Evolutionary conservation across 805 yeast genomes (phyloP).

Genomic region (Wickerhamomyces pijperi): DNA sequence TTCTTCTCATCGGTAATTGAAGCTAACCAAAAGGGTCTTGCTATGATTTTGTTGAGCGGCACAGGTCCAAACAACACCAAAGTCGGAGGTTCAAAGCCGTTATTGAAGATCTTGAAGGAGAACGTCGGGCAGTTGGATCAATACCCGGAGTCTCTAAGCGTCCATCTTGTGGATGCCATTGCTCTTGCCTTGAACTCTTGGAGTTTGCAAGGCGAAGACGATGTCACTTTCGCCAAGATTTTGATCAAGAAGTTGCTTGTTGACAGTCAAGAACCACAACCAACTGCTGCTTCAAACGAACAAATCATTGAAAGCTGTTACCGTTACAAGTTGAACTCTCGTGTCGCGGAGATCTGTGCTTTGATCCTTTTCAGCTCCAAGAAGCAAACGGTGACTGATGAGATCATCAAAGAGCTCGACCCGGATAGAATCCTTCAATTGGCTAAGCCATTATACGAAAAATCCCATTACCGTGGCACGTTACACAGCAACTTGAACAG

Average conservation of each 20-base stretch:
- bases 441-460: conserved; percentile 26
- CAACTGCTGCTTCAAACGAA: conserved; percentile 1
- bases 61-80: conserved; percentile 17
- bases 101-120: conserved; percentile 44
- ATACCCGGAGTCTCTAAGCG: conserved; percentile 52
- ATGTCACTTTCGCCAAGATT: conserved; percentile 24
- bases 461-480: conserved; percentile 34
- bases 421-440: conserved; percentile 23
- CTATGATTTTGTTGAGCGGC: conserved; percentile 59
- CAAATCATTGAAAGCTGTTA: conserved; percentile 33
- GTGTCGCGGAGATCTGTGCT: conserved; percentile 68
- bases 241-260: conserved; percentile 23
- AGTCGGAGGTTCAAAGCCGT: conserved; percentile 22
- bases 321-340: conserved; percentile 47
- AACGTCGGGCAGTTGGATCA: conserved; percentile 38
- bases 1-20: conserved; percentile 59
- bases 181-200: conserved; percentile 69
- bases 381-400: conserved; percentile 26
- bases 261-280: conserved; percentile 4
- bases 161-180: conserved; percentile 61
- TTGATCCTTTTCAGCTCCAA: conserved; percentile 53
- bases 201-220: conserved; percentile 40
- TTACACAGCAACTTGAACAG: conserved; percentile 34
- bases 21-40: conserved; percentile 69
- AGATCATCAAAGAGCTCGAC: conserved; percentile 27